Evolutionary conservation across 176 grass and related monocot species (phyloP).

Genomic region (Eragrostis nindensis): DNA sequence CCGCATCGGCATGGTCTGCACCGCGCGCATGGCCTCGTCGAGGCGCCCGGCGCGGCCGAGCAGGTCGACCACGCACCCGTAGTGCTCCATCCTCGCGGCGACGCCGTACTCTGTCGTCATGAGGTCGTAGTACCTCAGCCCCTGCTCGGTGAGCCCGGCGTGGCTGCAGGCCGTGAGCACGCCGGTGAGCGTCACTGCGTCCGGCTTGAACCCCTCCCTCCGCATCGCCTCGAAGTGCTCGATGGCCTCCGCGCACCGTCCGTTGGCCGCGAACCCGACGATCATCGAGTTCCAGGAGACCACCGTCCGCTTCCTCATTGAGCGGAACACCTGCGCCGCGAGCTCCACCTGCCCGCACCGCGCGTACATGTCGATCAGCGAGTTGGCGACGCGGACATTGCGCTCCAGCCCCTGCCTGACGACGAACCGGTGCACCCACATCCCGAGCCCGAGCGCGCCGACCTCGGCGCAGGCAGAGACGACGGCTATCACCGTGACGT

Average conservation of each 20-base stretch:
- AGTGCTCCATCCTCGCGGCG: slow-evolving; percentile 58
- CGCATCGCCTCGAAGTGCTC: slow-evolving; percentile 69
- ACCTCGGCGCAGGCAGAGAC: slow-evolving; percentile 59
- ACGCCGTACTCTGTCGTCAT: slow-evolving; percentile 52
- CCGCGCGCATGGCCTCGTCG: slow-evolving; percentile 51
- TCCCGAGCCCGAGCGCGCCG: slow-evolving; percentile 56
- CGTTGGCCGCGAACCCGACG: slow-evolving; percentile 53
- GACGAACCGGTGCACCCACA: slow-evolving; percentile 66
- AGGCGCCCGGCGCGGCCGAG: slow-evolving; percentile 63
- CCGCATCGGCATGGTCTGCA: slow-evolving; percentile 51
- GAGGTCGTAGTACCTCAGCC: slow-evolving; percentile 53
- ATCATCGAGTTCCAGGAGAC: slow-evolving; percentile 74
- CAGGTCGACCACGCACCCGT: slow-evolving; percentile 77
- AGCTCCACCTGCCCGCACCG: slow-evolving; percentile 61
- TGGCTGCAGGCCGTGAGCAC: slow-evolving; percentile 71
- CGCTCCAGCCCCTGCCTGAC: slow-evolving; percentile 4
- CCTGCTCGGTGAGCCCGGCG: slow-evolving; percentile 49
- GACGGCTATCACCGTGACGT: slow-evolving; percentile 55
- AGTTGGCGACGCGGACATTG: slow-evolving; percentile 60
- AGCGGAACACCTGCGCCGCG: slow-evolving; percentile 61
- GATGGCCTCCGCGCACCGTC: slow-evolving; percentile 41
- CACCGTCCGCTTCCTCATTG: slow-evolving; percentile 52
- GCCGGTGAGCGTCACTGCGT: slow-evolving; percentile 69
- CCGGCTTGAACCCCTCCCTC: slow-evolving; percentile 51
- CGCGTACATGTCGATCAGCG: slow-evolving; percentile 72